Evolutionary conservation across 2,329 filamentous ascomycete genomes (phyloP), one percentile per base, ranked within the genome.

Genomic region (Sporothrix inflata): DNA sequence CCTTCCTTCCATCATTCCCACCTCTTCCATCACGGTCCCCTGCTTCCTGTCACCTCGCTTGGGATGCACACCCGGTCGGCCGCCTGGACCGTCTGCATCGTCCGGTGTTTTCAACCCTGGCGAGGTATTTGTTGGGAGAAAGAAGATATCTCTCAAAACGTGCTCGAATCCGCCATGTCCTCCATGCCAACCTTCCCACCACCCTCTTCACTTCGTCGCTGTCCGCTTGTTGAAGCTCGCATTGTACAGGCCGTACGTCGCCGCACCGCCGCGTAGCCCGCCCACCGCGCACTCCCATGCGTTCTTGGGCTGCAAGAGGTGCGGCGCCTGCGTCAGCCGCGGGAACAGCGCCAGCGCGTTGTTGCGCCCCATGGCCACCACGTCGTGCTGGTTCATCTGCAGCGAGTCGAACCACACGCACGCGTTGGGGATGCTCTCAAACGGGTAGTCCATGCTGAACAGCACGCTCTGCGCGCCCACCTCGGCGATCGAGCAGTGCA

Each of bases 391-490:
- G 53, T 63, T 73, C 60, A 76, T 70, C 38, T 74, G 72, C 11
- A 76, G 74, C 51, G 75, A 73, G 66, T 78, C 77, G 63, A 76
- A 77, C 76, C 76, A 77, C 19, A 75, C 74, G 55, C 75, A 75
- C 16, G 73, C 75, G 51, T 77, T 76, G 40, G 75, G 74, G 45
- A 78, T 76, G 70, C 75, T 68, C 74, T 78, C 76, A 53, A 77
- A 78, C 6, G 77, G 75, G 47, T 77, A 78, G 71, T 77, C 76
- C 45, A 77, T 76, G 16, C 74, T 73, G 70, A 78, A 77, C 72
- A 78, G 72, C 69, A 78, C 74, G 34, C 74, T 55, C 66, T 72
- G 72, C 7, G 73, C 73, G 16, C 77, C 75, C 57, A 76, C 70
- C 71, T 77, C 76, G 70, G 74, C 74, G 34, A 77, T 73, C 38